phyloP scores from a whole-genome alignment of 2,329 filamentous ascomycete genomes.

The Xylariaceae sp. region DNA sequence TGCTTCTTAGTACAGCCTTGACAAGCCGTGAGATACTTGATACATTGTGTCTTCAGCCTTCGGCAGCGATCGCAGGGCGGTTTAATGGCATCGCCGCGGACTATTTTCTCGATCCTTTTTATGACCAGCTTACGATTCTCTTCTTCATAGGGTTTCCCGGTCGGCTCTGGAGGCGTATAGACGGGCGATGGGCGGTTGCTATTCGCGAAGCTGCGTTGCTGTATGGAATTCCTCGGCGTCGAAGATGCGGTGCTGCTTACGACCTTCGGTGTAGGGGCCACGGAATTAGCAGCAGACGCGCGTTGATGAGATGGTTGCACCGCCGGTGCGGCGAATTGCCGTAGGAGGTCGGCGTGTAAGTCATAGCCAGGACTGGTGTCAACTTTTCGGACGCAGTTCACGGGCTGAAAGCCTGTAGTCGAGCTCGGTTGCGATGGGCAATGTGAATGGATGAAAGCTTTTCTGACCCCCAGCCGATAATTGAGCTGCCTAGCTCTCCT shows the following conservation, averaged over 20 bases:
- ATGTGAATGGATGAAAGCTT: constrained; percentile 63
- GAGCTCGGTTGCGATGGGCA: constrained; percentile 41
- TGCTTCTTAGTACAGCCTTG: constrained; percentile 87
- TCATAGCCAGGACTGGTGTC: constrained; percentile 37
- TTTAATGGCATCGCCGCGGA: constrained; percentile 67
- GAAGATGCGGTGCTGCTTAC: constrained; percentile 24
- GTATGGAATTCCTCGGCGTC: constrained; percentile 28
- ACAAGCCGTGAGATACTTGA: constrained; percentile 82
- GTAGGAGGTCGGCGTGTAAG: constrained; percentile 50
- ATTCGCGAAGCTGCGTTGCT: constrained; percentile 24
- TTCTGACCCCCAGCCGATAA: constrained; percentile 70
- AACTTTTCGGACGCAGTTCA: constrained; percentile 30
- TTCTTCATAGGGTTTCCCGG: constrained; percentile 30
- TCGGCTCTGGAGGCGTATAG: constrained; percentile 25
- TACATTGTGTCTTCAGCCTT: constrained; percentile 70
- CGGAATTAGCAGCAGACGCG: constrained; percentile 27
- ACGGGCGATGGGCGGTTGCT: constrained; percentile 29
- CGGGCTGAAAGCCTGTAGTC: constrained; percentile 34
- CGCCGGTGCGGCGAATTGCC: constrained; percentile 43
- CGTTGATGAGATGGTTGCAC: constrained; percentile 24
- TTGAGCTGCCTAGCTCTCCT: constrained; percentile 66
- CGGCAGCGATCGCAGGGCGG: constrained; percentile 82
- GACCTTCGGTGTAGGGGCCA: constrained; percentile 30
- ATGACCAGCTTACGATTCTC: constrained; percentile 55
- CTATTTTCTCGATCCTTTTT: constrained; percentile 67